Evolutionary conservation across 352 stramenopile species (phyloP), one percentile per base, ranked within the genome.

Genomic region (Pythium aquatile): DNA sequence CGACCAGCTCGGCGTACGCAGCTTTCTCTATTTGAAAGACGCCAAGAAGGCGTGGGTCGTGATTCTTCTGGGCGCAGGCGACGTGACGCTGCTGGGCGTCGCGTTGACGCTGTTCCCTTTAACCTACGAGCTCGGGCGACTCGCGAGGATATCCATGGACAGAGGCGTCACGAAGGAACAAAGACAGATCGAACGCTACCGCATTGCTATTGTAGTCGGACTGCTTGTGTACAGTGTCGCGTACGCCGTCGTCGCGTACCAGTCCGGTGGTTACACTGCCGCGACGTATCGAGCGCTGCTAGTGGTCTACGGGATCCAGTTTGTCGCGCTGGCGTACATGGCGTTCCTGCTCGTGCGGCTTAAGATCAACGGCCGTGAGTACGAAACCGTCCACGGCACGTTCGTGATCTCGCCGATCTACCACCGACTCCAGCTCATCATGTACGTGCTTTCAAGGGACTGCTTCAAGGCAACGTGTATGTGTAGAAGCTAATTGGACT

Each of bases 391-490:
- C 1, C 75, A 89, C 53, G 81, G 81, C n/a, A 64, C 75, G 40
- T 87, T 91, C 40, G 71, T 88, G 48, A 72, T 68, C 1, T 91
- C 82, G 2, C 82, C 82, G 10, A 70, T 91, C n/a, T 91, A 91
- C 55, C 69, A 83, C 56, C 73, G 82, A 40, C 78, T 91, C 58
- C 82, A 89, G 66, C 69, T 67, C 16, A 89, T 91, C 67, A 78
- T 91, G 77, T 80, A 76, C 55, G 58, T 60, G n/a, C n/a, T n/a
- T n/a, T n/a, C n/a, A n/a, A n/a, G n/a, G n/a, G n/a, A n/a, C n/a
- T n/a, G n/a, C n/a, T n/a, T n/a, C n/a, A n/a, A n/a, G n/a, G 24
- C 10, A 24, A 20, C 28, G 5, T 39, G n/a, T 59, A 1, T 32
- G 13, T 59, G 4, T 32, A 20, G n/a, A n/a, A n/a, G n/a, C n/a